Base-by-base conservation (phyloP, 495 filamentous ascomycete genomes). In the Pseudoneurospora amorphoporcata region DNA sequence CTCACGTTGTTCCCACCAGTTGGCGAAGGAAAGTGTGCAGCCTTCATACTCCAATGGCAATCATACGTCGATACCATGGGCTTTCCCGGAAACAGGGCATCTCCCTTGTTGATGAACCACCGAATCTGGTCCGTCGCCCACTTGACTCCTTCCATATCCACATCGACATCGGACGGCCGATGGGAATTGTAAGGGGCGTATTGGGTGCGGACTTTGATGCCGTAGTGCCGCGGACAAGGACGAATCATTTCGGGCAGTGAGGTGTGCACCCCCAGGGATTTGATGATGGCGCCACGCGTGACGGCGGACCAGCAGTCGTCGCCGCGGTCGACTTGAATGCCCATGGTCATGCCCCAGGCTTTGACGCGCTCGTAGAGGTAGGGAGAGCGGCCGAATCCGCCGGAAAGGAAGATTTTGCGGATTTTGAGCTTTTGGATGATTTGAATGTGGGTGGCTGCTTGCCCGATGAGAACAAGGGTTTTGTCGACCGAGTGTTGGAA, bases 251-350 rank as follows among this genome's bases (percentile, higher is more conserved):
- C 8, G 3, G 77, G 75, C 41, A 75, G 53, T 2, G 71, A 69
- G 2, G 76, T 79, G 41, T 79, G 77, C 17, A 81, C 68, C 9
- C 79, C 79, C 8, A 79, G 43, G 1, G 75, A 79, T 41, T 76
- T 77, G 29, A 82, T 75, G 38, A 81, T 77, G 35, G 79, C 80
- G 9, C 80, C 80, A 12, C 73, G 73, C 0, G 73, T 77, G 35
- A 82, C 79, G 38, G 76, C 80, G 41, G 58, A 76, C 80, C 80
- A 82, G 37, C 76, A 79, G 39, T 73, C 71, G 0, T 76, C 74
- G 4, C 77, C 77, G 23, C 74, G 69, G 29, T 77, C 74, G 14
- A 79, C 76, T 3, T 68, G 70, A 8, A 79, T 76, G 0, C 73
- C 42, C 8, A 41, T 71, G 32, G 69, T 73, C 5, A 37, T 61